These are phyloP conservation scores for Aspergillus melleus DNA, from an alignment of 2,329 filamentous ascomycete species.

Conservation along the genomic window DNA sequence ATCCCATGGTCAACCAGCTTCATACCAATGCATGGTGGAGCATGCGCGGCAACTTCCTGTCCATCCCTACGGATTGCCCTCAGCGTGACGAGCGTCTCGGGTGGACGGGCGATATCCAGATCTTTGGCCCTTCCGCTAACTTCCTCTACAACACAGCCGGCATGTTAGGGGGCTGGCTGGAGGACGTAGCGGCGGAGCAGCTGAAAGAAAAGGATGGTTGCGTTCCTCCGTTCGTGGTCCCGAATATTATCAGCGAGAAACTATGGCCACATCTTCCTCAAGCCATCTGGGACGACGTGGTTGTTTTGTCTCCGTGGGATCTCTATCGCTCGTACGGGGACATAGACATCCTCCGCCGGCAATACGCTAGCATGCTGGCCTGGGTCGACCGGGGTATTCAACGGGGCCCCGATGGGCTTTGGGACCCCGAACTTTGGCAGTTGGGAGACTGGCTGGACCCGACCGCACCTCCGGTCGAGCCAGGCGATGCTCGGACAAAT, in stretches of 20 bases:
- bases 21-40: constrained; percentile 58
- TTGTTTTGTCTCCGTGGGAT: constrained; percentile 37
- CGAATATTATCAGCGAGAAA: constrained; percentile 21
- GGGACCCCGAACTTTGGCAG: constrained; percentile 36
- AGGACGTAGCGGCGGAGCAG: constrained; percentile 47
- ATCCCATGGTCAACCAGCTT: constrained; percentile 54
- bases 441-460: constrained; percentile 47
- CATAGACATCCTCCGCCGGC: constrained; percentile 32
- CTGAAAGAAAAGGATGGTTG: constrained; percentile 19
- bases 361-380: constrained; percentile 37
- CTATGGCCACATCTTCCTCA: constrained; percentile 21
- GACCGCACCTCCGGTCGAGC: constrained; percentile 34
- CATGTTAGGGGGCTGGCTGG: constrained; percentile 53
- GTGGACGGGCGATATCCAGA: constrained; percentile 55
- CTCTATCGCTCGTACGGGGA: constrained; percentile 39
- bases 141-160: constrained; percentile 57
- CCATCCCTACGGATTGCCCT: constrained; percentile 59
- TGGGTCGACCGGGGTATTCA: constrained; percentile 38
- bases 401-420: constrained; percentile 35
- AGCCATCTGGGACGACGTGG: constrained; percentile 43
- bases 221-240: constrained; percentile 35
- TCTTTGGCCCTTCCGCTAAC: constrained; percentile 53
- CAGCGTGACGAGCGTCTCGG: constrained; percentile 57
- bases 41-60: constrained; percentile 61
- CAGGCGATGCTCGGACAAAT: constrained; percentile 35